phyloP scores from a whole-genome alignment of 371 early-diverging fungal species.

The Capillidium rhysosporum region DNA sequence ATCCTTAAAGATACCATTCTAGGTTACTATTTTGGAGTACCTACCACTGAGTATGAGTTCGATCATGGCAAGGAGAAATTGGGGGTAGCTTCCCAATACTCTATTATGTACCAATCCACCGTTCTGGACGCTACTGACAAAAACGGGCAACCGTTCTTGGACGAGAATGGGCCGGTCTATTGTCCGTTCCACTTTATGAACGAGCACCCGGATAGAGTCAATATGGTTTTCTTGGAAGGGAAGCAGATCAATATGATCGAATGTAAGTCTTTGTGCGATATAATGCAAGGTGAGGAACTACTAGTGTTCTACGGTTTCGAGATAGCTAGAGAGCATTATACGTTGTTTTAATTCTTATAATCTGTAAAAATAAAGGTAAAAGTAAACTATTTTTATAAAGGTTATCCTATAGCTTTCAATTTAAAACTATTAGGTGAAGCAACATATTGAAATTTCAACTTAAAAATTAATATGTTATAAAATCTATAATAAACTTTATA shows the following conservation, averaged over 20 bases:
- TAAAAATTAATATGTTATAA: too few species aligned
- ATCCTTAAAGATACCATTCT: conserved; percentile 47
- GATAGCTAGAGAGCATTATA: conserved; percentile 13
- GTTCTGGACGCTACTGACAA: conserved; percentile 73
- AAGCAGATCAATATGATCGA: conserved; percentile 53
- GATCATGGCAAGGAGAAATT: conserved; percentile 62
- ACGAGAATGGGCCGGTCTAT: conserved; percentile 32
- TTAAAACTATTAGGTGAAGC: too few species aligned
- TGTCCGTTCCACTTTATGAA: conserved; percentile 83
- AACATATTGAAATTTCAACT: too few species aligned
- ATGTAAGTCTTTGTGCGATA: conserved; percentile 41
- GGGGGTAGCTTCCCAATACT: conserved; percentile 52
- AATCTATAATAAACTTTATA: too few species aligned
- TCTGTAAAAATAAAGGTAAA: too few species aligned
- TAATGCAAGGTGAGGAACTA: conserved; percentile 51
- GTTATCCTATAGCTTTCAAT: too few species aligned
- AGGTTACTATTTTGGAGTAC: conserved; percentile 84
- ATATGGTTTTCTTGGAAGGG: conserved; percentile 55
- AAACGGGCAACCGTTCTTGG: conserved; percentile 42
- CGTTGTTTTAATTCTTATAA: neutral
- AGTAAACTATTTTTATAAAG: too few species aligned
- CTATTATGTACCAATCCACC: conserved; percentile 61
- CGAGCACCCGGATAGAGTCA: conserved; percentile 31
- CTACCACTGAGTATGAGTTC: conserved; percentile 77
- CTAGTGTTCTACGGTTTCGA: conserved; percentile 62